Conservation (phyloP, 2,329 filamentous ascomycete species). For the Fusarium agapanthi region DNA sequence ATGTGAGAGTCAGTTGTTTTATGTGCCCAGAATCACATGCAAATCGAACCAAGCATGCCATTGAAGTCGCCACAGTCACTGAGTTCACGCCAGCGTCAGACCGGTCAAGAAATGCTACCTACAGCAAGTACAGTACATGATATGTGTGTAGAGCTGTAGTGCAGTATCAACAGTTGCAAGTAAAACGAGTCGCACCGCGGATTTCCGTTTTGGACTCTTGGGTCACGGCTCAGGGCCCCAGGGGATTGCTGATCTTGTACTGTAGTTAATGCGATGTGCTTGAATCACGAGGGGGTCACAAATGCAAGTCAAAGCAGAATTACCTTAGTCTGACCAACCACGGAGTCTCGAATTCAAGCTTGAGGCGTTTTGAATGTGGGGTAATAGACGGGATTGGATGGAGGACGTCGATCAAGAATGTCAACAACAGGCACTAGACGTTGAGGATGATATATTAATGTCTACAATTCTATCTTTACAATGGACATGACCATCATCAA, state of each 20-base stretch:
- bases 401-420: constrained; percentile 6
- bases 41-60: constrained; percentile 20
- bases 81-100: background rate
- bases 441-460: background rate
- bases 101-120: background rate
- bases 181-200: background rate
- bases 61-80: constrained; percentile 11
- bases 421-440: background rate
- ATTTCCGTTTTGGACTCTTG: background rate
- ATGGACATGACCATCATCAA: background rate
- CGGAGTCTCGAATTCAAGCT: constrained; percentile 25
- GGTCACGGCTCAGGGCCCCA: background rate
- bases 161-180: background rate
- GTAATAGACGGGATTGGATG: constrained; percentile 12
- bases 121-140: background rate
- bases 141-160: background rate
- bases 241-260: constrained; percentile 1
- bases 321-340: constrained; percentile 26
- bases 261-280: background rate
- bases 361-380: constrained; percentile 21
- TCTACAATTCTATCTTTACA: background rate
- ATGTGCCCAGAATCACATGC: constrained; percentile 37
- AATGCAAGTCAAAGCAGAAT: constrained; percentile 23
- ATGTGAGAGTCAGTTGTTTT: background rate
- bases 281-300: constrained; percentile 29